Conservation (phyloP, 1,284 basidiomycete genomes). For the Xerocomus nothofagi region DNA sequence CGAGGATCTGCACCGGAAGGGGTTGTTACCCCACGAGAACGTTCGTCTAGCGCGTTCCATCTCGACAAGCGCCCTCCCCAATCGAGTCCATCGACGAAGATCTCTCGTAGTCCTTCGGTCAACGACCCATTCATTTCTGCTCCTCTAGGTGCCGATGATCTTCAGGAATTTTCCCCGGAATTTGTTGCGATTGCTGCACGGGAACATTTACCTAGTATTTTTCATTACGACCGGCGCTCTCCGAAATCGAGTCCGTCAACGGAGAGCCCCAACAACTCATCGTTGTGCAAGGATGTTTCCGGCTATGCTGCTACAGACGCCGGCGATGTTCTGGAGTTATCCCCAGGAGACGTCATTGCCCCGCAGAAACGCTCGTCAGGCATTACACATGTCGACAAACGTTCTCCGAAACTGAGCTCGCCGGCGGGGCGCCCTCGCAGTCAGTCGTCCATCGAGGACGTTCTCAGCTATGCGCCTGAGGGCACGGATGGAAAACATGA, state of each 20-base stretch:
- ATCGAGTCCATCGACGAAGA: not conserved
- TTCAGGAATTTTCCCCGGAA: not conserved
- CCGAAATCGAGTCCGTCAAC: not conserved
- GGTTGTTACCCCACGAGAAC: not conserved
- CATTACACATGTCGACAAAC: not conserved
- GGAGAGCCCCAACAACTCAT: not conserved
- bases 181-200: not conserved
- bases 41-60: not conserved
- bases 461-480: not conserved
- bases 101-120: not conserved
- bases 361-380: not conserved
- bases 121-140: not conserved
- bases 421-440: not conserved
- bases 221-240: not conserved
- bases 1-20: not conserved
- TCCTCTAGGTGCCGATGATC: not conserved
- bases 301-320: not conserved
- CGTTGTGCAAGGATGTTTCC: not conserved
- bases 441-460: not conserved
- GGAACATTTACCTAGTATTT: not conserved
- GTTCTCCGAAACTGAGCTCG: not conserved
- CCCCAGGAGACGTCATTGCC: not conserved
- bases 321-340: not conserved
- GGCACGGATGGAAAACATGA: not conserved
- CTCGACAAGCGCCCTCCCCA: not conserved